phyloP scores from a whole-genome alignment of 1,284 basidiomycete genomes.

The Caloboletus firmus region DNA sequence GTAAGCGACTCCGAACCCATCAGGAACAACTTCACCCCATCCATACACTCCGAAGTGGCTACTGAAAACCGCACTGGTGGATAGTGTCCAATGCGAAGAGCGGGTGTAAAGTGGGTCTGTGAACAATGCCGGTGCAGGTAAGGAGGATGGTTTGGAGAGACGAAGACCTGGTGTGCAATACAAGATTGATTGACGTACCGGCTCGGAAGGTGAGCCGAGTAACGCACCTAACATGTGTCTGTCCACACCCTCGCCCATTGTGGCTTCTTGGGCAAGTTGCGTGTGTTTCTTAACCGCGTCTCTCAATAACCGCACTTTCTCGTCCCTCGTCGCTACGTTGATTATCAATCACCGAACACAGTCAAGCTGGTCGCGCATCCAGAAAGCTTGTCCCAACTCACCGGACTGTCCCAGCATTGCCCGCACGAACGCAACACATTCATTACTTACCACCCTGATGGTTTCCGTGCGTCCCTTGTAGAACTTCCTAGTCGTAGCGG shows the following conservation, averaged over 20 bases:
- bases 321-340: conserved; percentile 37
- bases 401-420: conserved; percentile 65
- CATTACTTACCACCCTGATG: conserved; percentile 74
- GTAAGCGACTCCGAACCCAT: conserved; percentile 79
- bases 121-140: conserved; percentile 67
- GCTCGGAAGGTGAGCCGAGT: neutral
- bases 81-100: conserved; percentile 70
- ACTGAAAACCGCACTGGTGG: conserved; percentile 87
- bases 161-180: conserved; percentile 54
- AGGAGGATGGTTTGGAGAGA: conserved; percentile 59
- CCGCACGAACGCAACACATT: conserved; percentile 70
- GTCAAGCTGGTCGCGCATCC: neutral
- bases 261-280: conserved; percentile 67
- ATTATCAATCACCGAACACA: neutral
- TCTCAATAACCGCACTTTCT: conserved; percentile 59
- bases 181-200: neutral
- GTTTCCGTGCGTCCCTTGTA: conserved; percentile 87
- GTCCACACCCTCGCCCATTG: conserved; percentile 76
- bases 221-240: conserved; percentile 76
- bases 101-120: conserved; percentile 69
- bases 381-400: conserved; percentile 11
- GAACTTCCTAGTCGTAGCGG: conserved; percentile 82
- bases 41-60: conserved; percentile 81
- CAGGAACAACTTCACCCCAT: conserved; percentile 83
- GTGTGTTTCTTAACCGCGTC: conserved; percentile 73